phyloP scores from a whole-genome alignment of 768 basidiomycete genomes.

The Boletus barrowsii region DNA sequence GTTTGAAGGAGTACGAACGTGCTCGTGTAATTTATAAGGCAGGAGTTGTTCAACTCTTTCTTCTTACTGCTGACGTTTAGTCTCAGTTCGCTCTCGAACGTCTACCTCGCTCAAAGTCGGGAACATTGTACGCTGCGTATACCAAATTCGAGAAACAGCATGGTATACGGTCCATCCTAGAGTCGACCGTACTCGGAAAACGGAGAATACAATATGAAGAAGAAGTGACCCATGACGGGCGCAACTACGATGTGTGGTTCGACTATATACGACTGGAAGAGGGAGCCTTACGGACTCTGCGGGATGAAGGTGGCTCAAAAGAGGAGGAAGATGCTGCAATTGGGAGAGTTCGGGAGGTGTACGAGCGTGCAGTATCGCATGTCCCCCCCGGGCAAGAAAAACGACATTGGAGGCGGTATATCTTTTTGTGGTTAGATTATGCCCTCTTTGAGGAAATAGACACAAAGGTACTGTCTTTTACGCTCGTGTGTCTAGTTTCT shows the following conservation, averaged over 20 bases:
- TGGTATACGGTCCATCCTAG: conserved; percentile 82
- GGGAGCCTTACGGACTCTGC: conserved; percentile 72
- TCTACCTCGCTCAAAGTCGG: conserved; percentile 90
- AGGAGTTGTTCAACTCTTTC: not conserved
- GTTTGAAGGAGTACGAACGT: conserved; percentile 94
- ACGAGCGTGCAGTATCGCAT: conserved; percentile 93
- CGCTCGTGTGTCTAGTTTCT: not conserved
- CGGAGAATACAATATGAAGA: conserved; percentile 99
- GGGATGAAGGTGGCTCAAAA: conserved; percentile 67
- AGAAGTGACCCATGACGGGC: conserved; percentile 84
- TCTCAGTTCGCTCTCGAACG: conserved; percentile 89
- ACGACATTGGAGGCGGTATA: conserved; percentile 85
- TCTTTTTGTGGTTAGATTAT: conserved; percentile 93
- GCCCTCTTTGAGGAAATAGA: conserved; percentile 97
- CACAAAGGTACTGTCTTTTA: conserved; percentile 57
- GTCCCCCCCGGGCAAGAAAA: conserved; percentile 95
- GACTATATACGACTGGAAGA: conserved; percentile 94
- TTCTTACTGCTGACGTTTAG: not conserved
- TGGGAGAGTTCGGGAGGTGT: conserved; percentile 83
- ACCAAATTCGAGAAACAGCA: conserved; percentile 99
- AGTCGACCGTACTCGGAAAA: conserved; percentile 93
- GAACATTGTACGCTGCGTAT: conserved; percentile 83
- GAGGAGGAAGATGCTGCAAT: conserved; percentile 65
- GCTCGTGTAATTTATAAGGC: conserved; percentile 98
- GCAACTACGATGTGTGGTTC: conserved; percentile 98